Percentiles rank a stretch among this genome's conserved stretches.
Evolutionary conservation across 495 filamentous ascomycete species (phyloP).

Genomic region (Penicillium alfredii): DNA sequence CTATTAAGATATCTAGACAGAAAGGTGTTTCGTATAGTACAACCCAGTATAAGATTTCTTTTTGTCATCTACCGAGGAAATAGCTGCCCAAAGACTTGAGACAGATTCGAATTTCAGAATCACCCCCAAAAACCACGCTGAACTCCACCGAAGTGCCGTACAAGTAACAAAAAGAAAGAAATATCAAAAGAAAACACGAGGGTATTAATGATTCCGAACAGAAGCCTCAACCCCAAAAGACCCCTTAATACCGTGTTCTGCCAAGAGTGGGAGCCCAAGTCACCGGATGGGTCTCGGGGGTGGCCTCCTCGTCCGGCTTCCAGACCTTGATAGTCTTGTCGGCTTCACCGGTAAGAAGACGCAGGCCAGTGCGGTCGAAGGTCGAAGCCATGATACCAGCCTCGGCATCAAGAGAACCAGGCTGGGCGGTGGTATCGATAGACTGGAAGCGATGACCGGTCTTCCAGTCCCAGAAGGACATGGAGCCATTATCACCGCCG

Average conservation of each 20-base stretch:
- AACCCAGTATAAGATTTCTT: neutral
- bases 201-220: conserved; percentile 19
- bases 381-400: conserved; percentile 87
- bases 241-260: conserved; percentile 55
- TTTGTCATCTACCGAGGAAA: neutral
- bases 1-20: too few species aligned
- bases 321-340: conserved; percentile 98
- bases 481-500: conserved; percentile 91
- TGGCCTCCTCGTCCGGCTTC: conserved; percentile 86
- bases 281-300: conserved; percentile 83
- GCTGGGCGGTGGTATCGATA: conserved; percentile 85
- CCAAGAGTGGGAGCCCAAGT: conserved; percentile 88
- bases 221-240: neutral
- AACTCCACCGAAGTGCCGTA: conserved; percentile 30
- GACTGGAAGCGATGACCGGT: conserved; percentile 85
- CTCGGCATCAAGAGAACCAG: conserved; percentile 90
- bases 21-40: too few species aligned
- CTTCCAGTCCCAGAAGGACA: conserved; percentile 99
- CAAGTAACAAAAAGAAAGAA: conserved; percentile 11
- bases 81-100: neutral
- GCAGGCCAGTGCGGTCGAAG: conserved; percentile 81
- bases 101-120: conserved; percentile 4
- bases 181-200: conserved; percentile 16
- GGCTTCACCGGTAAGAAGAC: conserved; percentile 88
- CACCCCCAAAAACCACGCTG: conserved; percentile 18